Base-by-base conservation (phyloP, 257 asterid genomes). In the Fraxinus excelsior region DNA sequence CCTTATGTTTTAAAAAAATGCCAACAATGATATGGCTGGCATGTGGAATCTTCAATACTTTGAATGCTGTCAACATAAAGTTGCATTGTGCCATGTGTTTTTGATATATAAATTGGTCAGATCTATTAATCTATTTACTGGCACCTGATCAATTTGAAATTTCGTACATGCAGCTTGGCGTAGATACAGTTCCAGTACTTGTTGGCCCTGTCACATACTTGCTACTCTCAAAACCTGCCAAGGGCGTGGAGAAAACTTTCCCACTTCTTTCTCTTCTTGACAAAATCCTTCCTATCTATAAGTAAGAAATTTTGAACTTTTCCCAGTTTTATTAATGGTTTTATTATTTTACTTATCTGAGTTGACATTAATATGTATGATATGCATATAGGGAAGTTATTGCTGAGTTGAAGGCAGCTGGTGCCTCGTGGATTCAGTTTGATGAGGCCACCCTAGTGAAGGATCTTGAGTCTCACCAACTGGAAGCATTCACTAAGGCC, bases 371-470 rank as follows among this genome's bases (percentile, higher is more conserved):
- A 51, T 42, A 62, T 25, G 44, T 26, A 44, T 42, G 42, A 64
- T 16, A 29, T 67, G 28, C 58, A 26, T 76, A 60, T 37, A 81
- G 84, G 70, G 84, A 81, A 53, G 81, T 81, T 10, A 51, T 77
- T 0, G 14, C 62, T 0, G 84, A 81, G 60, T 56, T 81, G 60
- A 81, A 81, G 81, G 78, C 76, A 49, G 84, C 81, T 67, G 84
- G 84, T n/a, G 84, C 84, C 60, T 72, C 81, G 26, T 81, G 76
- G 81, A 77, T 81, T 69, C 84, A 81, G 81, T 53, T 81, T 38
- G 84, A 81, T 68, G 84, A 81, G 72, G 76, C 84, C 14, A 81
- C 78, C 19, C 84, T 81, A 19, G 84, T 81, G 26, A 35, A 65
- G 81, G 84, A 81, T 81, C 84, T 81, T 19, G 84, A 81, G 79